Percentiles rank a stretch among this genome's conserved stretches.
phyloP scores from a whole-genome alignment of 2,329 filamentous ascomycete species.

The Aspergillus sp. region DNA sequence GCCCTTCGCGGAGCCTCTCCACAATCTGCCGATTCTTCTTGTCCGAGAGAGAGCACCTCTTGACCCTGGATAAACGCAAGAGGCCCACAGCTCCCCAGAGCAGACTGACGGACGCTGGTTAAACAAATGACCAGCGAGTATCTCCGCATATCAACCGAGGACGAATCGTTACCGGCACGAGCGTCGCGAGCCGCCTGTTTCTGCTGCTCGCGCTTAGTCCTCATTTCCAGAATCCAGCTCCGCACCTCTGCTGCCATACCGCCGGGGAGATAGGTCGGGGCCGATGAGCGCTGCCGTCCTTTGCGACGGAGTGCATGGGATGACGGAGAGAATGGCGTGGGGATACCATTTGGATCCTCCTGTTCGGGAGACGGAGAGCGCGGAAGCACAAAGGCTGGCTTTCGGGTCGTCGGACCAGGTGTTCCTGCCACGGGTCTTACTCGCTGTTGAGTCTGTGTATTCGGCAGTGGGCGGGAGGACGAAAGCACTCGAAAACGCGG shows the following conservation, averaged over 20 bases:
- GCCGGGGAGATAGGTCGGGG: slow-evolving; percentile 37
- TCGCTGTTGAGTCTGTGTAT: slow-evolving; percentile 19
- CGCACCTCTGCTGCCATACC: slow-evolving; percentile 48
- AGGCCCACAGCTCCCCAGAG: slow-evolving; percentile 31
- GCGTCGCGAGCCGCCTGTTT: not conserved
- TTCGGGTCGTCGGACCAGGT: slow-evolving; percentile 23
- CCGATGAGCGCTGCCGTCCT: slow-evolving; percentile 31
- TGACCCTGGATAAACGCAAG: slow-evolving; percentile 30
- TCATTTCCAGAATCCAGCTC: slow-evolving; percentile 47
- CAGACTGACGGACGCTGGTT: slow-evolving; percentile 20
- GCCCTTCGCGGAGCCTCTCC: not conserved
- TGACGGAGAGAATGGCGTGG: slow-evolving; percentile 43
- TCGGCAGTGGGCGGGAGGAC: slow-evolving; percentile 26
- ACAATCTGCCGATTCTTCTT: not conserved
- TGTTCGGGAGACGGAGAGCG: slow-evolving; percentile 39
- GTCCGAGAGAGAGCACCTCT: not conserved
- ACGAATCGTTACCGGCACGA: not conserved
- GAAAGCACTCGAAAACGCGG: slow-evolving; percentile 38
- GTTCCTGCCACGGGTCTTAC: slow-evolving; percentile 19
- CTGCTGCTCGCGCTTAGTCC: slow-evolving; percentile 34
- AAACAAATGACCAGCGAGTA: slow-evolving; percentile 30
- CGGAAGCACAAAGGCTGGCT: slow-evolving; percentile 45
- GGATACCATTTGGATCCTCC: slow-evolving; percentile 22
- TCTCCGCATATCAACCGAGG: not conserved
- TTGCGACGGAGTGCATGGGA: slow-evolving; percentile 36